Evolutionary conservation across 2,329 filamentous ascomycete species (phyloP).

Genomic region (Fusarium circinatum): DNA sequence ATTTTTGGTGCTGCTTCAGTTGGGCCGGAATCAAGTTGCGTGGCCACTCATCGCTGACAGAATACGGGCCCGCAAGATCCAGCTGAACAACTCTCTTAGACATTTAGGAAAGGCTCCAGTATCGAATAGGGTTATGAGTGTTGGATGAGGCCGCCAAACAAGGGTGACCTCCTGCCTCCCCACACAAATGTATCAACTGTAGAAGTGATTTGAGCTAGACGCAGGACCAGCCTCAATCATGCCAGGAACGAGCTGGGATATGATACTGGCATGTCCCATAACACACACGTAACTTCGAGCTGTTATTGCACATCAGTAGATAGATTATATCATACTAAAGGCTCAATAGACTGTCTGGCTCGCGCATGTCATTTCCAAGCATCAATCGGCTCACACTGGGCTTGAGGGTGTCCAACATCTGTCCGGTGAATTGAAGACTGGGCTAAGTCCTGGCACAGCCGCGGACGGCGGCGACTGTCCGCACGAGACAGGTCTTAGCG

Average conservation of each 20-base stretch:
- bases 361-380: slow-evolving; percentile 22
- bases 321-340: slow-evolving; percentile 5
- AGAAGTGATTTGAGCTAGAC: slow-evolving; percentile 25
- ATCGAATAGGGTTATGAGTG: slow-evolving; percentile 7
- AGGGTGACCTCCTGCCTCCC: slow-evolving; percentile 7
- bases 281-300: neutral
- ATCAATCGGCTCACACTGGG: slow-evolving; percentile 13
- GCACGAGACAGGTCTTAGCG: slow-evolving; percentile 45
- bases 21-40: neutral
- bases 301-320: slow-evolving; percentile 14
- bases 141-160: slow-evolving; percentile 30
- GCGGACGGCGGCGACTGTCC: slow-evolving; percentile 44
- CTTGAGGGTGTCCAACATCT: slow-evolving; percentile 7
- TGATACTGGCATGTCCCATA: slow-evolving; percentile 12
- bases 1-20: slow-evolving; percentile 8
- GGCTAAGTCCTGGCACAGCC: slow-evolving; percentile 42
- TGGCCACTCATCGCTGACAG: slow-evolving; percentile 3
- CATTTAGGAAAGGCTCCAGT: neutral
- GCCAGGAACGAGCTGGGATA: slow-evolving; percentile 27
- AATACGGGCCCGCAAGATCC: neutral
- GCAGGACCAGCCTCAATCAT: slow-evolving; percentile 33
- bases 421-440: neutral
- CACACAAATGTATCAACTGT: slow-evolving; percentile 3
- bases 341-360: slow-evolving; percentile 25
- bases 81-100: slow-evolving; percentile 1